phyloP scores from a whole-genome alignment of 2,329 filamentous ascomycete genomes.

The Fusarium cicatricum region DNA sequence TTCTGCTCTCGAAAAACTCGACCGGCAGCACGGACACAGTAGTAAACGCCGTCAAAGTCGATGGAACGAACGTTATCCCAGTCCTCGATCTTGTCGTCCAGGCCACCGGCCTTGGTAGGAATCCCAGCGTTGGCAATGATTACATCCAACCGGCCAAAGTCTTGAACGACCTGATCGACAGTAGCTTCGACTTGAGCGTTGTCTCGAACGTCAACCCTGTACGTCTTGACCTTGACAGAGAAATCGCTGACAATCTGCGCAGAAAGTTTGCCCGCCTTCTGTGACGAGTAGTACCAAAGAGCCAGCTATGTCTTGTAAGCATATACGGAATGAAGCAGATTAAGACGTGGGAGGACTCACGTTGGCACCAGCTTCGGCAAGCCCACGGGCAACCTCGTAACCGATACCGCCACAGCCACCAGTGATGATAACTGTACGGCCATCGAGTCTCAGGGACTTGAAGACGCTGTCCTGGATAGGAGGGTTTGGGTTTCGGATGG shows the following conservation, averaged over 20 bases:
- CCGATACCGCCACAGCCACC: conserved; percentile 60
- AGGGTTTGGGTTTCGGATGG: conserved; percentile 38
- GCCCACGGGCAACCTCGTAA: conserved; percentile 46
- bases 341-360: neutral
- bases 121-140: conserved; percentile 45
- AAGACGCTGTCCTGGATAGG: conserved; percentile 31
- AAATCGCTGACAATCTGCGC: conserved; percentile 24
- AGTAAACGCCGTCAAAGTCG: conserved; percentile 45
- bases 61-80: conserved; percentile 39
- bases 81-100: conserved; percentile 40
- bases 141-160: conserved; percentile 38
- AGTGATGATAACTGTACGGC: conserved; percentile 47
- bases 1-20: conserved; percentile 46
- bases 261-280: conserved; percentile 10
- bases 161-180: conserved; percentile 39
- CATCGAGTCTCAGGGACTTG: conserved; percentile 28
- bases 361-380: conserved; percentile 36
- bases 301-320: conserved; percentile 14
- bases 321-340: neutral
- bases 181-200: conserved; percentile 40
- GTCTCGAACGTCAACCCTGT: conserved; percentile 30
- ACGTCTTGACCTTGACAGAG: conserved; percentile 25
- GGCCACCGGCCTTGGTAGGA: conserved; percentile 36
- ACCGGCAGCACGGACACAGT: conserved; percentile 46
- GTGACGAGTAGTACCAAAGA: conserved; percentile 24